Conservation (phyloP, 805 yeast species). For the Candida loeiensis region DNA sequence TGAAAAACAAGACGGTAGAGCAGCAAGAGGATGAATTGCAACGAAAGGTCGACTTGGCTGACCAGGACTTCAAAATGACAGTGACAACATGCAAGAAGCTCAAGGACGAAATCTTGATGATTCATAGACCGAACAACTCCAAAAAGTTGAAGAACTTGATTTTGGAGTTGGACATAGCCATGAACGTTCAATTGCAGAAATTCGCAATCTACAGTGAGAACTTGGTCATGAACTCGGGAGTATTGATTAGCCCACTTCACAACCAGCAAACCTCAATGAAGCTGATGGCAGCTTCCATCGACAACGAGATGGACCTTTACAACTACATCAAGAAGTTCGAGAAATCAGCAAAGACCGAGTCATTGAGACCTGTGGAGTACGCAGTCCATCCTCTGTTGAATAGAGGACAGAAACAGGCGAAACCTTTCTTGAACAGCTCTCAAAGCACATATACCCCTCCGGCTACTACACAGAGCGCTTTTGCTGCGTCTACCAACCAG, state of each 20-base stretch:
- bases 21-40: conserved; percentile 90
- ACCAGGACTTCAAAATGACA: conserved; percentile 76
- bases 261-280: conserved; percentile 69
- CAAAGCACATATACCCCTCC: background rate
- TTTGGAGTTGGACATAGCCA: conserved; percentile 84
- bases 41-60: conserved; percentile 78
- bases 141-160: conserved; percentile 71
- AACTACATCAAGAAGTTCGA: conserved; percentile 54
- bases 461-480: background rate
- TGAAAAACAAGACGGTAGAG: conserved; percentile 73
- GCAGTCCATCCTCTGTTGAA: conserved; percentile 64
- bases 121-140: conserved; percentile 75
- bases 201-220: conserved; percentile 87
- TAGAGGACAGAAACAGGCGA: conserved; percentile 26
- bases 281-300: conserved; percentile 68
- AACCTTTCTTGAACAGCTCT: conserved; percentile 30
- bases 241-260: conserved; percentile 70
- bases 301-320: conserved; percentile 80
- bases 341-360: conserved; percentile 24
- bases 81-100: conserved; percentile 69
- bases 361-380: conserved; percentile 66
- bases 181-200: conserved; percentile 83
- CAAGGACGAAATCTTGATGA: conserved; percentile 67
- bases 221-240: conserved; percentile 77
- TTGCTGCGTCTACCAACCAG: background rate